Evolutionary conservation across 306 rosid genomes (phyloP), one percentile per base, ranked within the genome.

Genomic region (Benincasa hispida): DNA sequence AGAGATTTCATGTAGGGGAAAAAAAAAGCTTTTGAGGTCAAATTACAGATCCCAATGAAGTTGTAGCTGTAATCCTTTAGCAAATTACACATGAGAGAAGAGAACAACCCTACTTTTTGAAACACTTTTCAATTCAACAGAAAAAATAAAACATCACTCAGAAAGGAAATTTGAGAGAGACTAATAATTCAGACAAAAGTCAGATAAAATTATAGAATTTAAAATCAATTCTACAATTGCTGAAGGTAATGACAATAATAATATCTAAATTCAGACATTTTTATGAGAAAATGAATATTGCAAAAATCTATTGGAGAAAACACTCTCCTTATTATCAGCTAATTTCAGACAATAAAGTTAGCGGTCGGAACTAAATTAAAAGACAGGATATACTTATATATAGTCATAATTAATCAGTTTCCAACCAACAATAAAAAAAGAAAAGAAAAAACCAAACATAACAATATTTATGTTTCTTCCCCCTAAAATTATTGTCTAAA

Each of bases 11-110:
- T 21, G 73, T 5, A 35, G 48, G 48, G n/a, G n/a, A n/a, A 2
- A 61, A 15, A 5, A 61, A 61, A 63, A 35, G 48, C 27, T 37
- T n/a, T n/a, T 70, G 41, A 48, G 59, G 76, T 70, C 76, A 70
- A 47, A 25, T 27, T 70, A 13, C 22, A 22, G 58, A 41, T 70
- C 58, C 76, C 76, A 70, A 70, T 25, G 41, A 70, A 70, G 21
- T 47, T 70, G 58, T 70, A 70, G 76, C 76, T 47, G 76, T 70
- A 70, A 45, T 47, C 76, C 76, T 70, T 47, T 8, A 21, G 3
- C 2, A 15, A 63, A 32, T 61, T 61, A 61, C 69, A 65, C 50
- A 65, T 37, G 54, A 48, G 54, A 4, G 17, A n/a, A 4, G 28
- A n/a, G 1, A 58, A 25, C 34, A 65, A 65, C 42, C 42, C 42